Conservation (phyloP, 176 grass and related monocot genomes). For the Triticum urartu region DNA sequence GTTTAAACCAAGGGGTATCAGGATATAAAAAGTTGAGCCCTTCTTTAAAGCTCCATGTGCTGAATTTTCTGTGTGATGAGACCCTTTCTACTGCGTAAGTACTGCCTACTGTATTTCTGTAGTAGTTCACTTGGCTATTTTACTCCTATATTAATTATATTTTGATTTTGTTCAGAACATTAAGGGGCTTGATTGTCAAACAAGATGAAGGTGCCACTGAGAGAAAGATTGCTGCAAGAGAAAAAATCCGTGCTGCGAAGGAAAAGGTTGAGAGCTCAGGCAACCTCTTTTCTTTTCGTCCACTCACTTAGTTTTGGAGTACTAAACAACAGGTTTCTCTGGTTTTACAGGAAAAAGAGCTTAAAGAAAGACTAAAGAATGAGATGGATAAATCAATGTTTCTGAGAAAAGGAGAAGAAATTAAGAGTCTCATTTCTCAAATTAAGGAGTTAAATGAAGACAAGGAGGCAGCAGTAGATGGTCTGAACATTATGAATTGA, state of each 20-base stretch:
- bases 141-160: conserved; percentile 26
- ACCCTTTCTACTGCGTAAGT: conserved; percentile 75
- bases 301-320: not conserved
- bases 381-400: conserved; percentile 42
- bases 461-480: conserved; percentile 50
- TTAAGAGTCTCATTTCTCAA: conserved; percentile 52
- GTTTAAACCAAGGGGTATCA: conserved; percentile 38
- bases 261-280: conserved; percentile 55
- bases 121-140: not conserved
- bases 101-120: conserved; percentile 6
- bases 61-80: conserved; percentile 89
- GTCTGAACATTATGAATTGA: conserved; percentile 39
- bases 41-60: conserved; percentile 61
- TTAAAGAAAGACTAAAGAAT: conserved; percentile 60
- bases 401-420: conserved; percentile 26
- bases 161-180: conserved; percentile 46
- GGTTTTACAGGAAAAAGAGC: conserved; percentile 58
- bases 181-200: conserved; percentile 65
- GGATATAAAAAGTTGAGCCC: conserved; percentile 67
- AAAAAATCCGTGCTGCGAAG: conserved; percentile 60
- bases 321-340: conserved; percentile 11
- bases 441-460: conserved; percentile 61
- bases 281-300: conserved; percentile 3
- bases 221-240: conserved; percentile 41
- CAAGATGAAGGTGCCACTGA: conserved; percentile 55